Evolutionary conservation across 345 rosid genomes (phyloP).

Genomic region (Brassica juncea): DNA sequence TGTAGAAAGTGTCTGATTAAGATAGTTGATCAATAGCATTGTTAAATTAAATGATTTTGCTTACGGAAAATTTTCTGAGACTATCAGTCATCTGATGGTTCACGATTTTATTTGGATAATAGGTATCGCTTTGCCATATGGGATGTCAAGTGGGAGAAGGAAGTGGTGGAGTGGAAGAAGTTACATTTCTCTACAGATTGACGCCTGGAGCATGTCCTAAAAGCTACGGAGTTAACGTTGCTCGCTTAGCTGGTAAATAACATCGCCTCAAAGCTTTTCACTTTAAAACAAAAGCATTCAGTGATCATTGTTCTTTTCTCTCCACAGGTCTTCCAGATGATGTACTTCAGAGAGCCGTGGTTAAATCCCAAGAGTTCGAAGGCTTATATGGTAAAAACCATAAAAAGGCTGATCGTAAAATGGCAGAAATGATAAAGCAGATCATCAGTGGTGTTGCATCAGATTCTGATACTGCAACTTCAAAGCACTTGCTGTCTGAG

Average conservation of each 20-base stretch:
- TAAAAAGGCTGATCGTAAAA: constrained; percentile 28
- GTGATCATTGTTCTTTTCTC: constrained; percentile 11
- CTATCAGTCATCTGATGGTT: too few relatives aligned
- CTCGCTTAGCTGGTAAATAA: constrained; percentile 81
- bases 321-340: constrained; percentile 71
- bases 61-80: too few relatives aligned
- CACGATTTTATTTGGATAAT: too few relatives aligned
- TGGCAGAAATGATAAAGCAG: constrained; percentile 45
- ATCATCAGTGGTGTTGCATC: constrained; percentile 41
- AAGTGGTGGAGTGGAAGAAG: constrained; percentile 69
- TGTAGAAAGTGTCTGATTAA: constrained; percentile 3
- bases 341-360: constrained; percentile 66
- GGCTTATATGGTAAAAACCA: constrained; percentile 50
- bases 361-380: constrained; percentile 74
- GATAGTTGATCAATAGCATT: neutral
- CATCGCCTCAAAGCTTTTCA: neutral
- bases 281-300: neutral
- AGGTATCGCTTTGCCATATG: constrained; percentile 96
- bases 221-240: constrained; percentile 97
- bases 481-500: constrained; percentile 38
- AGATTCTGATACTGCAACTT: constrained; percentile 13
- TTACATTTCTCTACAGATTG: constrained; percentile 84
- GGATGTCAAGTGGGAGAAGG: constrained; percentile 83
- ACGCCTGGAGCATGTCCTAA: constrained; percentile 89
- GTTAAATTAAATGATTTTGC: too few relatives aligned